A percentile compares a stretch with the other conserved stretches of the same genome.
Conservation (phyloP, 2,329 filamentous ascomycete genomes). For the Fusarium drepaniforme region DNA sequence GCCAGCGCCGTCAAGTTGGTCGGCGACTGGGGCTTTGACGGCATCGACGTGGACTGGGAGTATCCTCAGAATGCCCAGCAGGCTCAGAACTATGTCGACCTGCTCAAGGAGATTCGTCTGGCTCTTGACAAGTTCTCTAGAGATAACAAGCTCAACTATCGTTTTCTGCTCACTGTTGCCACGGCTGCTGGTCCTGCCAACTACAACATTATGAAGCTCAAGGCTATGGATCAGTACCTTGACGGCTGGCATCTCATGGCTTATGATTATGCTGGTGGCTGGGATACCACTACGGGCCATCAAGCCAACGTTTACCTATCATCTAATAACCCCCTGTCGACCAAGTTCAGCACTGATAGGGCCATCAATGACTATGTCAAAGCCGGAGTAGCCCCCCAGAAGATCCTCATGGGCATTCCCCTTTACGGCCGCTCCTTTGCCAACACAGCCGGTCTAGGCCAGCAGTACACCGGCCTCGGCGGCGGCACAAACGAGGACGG, state of each 20-base stretch:
- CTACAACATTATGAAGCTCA: slow-evolving; percentile 63
- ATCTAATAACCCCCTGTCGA: slow-evolving; percentile 63
- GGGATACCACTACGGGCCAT: slow-evolving; percentile 73
- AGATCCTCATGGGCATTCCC: slow-evolving; percentile 82
- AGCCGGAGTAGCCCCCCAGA: slow-evolving; percentile 68
- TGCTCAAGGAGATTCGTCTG: slow-evolving; percentile 44
- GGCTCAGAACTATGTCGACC: slow-evolving; percentile 45
- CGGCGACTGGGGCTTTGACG: slow-evolving; percentile 73
- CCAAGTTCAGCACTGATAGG: slow-evolving; percentile 76
- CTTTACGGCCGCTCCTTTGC: slow-evolving; percentile 84
- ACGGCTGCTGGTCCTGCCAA: slow-evolving; percentile 61
- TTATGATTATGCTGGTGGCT: slow-evolving; percentile 78
- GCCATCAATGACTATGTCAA: slow-evolving; percentile 68
- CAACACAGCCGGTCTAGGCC: slow-evolving; percentile 75
- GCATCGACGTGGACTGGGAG: slow-evolving; percentile 70
- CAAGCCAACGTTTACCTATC: slow-evolving; percentile 76
- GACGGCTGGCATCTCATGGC: slow-evolving; percentile 75
- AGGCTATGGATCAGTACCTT: slow-evolving; percentile 67
- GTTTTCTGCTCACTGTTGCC: slow-evolving; percentile 65
- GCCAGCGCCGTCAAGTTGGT: slow-evolving; percentile 75
- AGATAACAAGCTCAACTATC: slow-evolving; percentile 55
- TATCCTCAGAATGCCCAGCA: slow-evolving; percentile 58
- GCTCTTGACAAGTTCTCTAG: slow-evolving; percentile 59
- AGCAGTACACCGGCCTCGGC: slow-evolving; percentile 73
- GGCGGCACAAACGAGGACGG: slow-evolving; percentile 69